These are phyloP conservation scores for Trypanosoma avium DNA, from an alignment of 208 protist genomes.

Conservation along the genomic window DNA sequence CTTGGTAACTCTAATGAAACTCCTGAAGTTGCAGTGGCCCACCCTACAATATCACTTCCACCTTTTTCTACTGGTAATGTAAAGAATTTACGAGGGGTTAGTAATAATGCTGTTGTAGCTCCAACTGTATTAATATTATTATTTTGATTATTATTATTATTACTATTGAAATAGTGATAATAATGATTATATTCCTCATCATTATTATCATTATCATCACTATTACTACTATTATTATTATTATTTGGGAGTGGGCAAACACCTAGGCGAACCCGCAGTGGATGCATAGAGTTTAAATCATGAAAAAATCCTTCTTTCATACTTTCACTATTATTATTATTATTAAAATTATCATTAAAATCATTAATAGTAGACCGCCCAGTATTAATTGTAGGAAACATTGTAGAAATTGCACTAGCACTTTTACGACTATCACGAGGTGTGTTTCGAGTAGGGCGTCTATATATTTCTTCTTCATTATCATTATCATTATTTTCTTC, in stretches of 20 bases:
- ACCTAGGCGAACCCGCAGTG: constrained; percentile 45
- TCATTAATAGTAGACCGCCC: no score
- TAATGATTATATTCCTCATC: no score
- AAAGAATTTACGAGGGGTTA: constrained; percentile 31
- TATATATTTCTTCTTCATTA: background rate
- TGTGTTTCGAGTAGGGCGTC: background rate
- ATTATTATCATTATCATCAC: background rate
- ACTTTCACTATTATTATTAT: background rate
- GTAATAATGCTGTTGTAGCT: constrained; percentile 13
- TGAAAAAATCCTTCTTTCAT: constrained; percentile 35
- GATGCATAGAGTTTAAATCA: constrained; percentile 33
- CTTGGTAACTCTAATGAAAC: constrained; percentile 44
- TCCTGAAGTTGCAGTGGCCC: constrained; percentile 37
- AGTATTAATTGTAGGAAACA: no score
- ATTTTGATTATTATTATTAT: no score
- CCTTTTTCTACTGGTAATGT: constrained; percentile 28
- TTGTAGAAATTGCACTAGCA: no score
- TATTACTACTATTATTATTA: background rate
- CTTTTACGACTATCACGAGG: constrained; percentile 1
- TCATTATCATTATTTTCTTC: no score
- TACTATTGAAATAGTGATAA: no score
- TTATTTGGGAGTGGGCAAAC: constrained; percentile 45
- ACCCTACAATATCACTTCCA: constrained; percentile 47
- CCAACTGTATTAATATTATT: no score
- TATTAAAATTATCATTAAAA: constrained; percentile 15